Base-by-base conservation (phyloP, 1,284 basidiomycete species). In the Trichosporon sp. region DNA sequence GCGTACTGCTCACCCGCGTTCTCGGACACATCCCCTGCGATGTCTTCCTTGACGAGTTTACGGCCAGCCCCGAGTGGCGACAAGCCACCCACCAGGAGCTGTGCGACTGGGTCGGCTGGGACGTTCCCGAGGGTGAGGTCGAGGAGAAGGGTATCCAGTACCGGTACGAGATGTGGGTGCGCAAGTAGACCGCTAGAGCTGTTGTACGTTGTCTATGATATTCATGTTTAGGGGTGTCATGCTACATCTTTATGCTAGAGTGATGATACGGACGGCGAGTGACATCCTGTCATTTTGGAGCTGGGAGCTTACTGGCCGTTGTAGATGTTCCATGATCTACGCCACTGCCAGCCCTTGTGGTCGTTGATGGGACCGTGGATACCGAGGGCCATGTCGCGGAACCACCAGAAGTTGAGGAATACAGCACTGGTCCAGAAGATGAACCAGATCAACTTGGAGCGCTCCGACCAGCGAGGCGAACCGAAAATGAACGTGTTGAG, bases 401-500 rank as follows among this genome's bases (percentile, higher is more conserved):
- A 98, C 94, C 93, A 98, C 92, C 92, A 95, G 86, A 97, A 98
- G 70, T 89, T 89, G 32, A 86, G 85, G 3, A 96, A 79, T 70
- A 98, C 89, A n/a, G 86, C 77, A 19, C 86, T 85, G 0, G 89
- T 86, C 66, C 88, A 84, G 3, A 90, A 75, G 0, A 87, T 88
- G 80, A 98, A 99, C 67, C 87, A 86, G 67, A 92, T 88, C 67
- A 86, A 85, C 82, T 96, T 97, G 37, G 89, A 90, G 51, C 85
- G 84, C 6, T 86, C 85, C 0, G 88, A 86, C 68, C 92, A 86
- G 40, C 88, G 86, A 14, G 73, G 87, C 1, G 92, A 89, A 3
- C 89, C 88, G 85, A 98, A 96, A 77, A 97, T 85, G 84, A 94
- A 93, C 82, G 96, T 94, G 84, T 99, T 96, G 74, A 97, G 86